phyloP scores from a whole-genome alignment of 495 filamentous ascomycete species.

The Chaetomium tenue region DNA sequence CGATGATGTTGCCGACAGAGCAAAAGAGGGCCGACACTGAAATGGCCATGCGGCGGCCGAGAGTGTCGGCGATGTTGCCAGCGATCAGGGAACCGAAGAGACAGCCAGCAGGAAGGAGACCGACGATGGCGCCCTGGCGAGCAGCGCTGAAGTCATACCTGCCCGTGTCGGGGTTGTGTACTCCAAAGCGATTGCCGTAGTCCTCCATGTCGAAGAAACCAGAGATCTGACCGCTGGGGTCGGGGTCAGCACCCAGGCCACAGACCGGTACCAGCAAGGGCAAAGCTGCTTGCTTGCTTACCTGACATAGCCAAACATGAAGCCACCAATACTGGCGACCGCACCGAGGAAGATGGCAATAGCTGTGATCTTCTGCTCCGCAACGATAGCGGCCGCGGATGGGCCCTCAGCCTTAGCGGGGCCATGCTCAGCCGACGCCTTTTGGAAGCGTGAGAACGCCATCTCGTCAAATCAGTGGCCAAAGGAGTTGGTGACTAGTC shows the following conservation, averaged over 20 bases:
- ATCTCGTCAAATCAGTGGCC: not conserved
- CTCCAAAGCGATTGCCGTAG: conserved; percentile 51
- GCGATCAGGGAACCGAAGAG: conserved; percentile 66
- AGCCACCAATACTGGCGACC: conserved; percentile 68
- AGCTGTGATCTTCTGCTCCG: conserved; percentile 39
- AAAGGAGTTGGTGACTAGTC: not conserved
- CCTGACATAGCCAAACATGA: conserved; percentile 77
- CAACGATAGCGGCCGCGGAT: conserved; percentile 15
- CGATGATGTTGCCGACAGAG: conserved; percentile 67
- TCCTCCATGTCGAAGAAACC: conserved; percentile 63
- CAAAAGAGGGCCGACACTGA: conserved; percentile 61
- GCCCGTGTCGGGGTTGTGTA: conserved; percentile 31
- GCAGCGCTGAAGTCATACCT: conserved; percentile 46
- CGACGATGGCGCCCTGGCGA: conserved; percentile 55
- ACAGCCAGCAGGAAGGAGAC: conserved; percentile 63
- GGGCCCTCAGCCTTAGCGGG: not conserved
- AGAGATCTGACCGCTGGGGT: conserved; percentile 42
- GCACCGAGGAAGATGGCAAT: conserved; percentile 43
- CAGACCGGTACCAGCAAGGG: not conserved
- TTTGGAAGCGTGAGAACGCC: conserved; percentile 12
- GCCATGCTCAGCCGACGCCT: conserved; percentile 5
- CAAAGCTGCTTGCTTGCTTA: conserved; percentile 34
- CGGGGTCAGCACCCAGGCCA: not conserved
- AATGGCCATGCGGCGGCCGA: conserved; percentile 50
- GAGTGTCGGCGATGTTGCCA: conserved; percentile 53